Base-by-base conservation (phyloP, 768 basidiomycete genomes). In the Lentinula sp. region DNA sequence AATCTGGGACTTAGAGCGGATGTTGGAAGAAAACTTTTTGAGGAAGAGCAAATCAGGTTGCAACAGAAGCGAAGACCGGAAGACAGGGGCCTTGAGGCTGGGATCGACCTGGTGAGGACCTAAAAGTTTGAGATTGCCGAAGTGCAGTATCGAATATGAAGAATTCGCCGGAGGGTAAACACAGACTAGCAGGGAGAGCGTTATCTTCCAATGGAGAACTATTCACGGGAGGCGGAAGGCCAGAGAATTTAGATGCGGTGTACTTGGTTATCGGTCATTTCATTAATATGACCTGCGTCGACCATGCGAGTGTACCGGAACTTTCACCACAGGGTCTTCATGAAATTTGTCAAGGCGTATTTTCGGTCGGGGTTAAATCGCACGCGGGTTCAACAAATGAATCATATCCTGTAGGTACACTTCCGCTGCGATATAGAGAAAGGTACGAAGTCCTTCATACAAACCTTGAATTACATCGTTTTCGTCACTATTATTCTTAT, bases 21-120 rank as follows among this genome's bases (percentile, higher is more conserved):
- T 64, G 77, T 88, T 45, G 87, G 87, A 39, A 71, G 87, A 56
- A 85, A 82, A 69, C 71, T 90, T 60, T 90, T 90, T 67, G 87
- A 88, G 66, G 88, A 86, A 66, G 85, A 88, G 67, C 84, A 85
- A 64, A 74, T 82, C 67, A 78, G 83, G 56, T 77, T 75, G 59
- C 71, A 56, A 32, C 41, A 56, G 41, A 41, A 43, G 42, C 37
- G 41, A 48, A 57, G 61, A 55, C 45, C 61, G 20, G 59, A 62
- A 43, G 62, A 63, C 46, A 46, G 62, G 12, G 35, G 46, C 36
- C 50, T 68, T 8, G 65, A 75, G 23, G 76, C 77, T 51, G 77
- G 79, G 41, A 78, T 81, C 55, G 80, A 81, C 64, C 64, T 81
- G 57, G 71, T 77, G 66, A 77, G 76, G 62, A 77, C 73, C 64